Conservation (phyloP, 202 grass and related monocot genomes). For the Zizania palustris region DNA sequence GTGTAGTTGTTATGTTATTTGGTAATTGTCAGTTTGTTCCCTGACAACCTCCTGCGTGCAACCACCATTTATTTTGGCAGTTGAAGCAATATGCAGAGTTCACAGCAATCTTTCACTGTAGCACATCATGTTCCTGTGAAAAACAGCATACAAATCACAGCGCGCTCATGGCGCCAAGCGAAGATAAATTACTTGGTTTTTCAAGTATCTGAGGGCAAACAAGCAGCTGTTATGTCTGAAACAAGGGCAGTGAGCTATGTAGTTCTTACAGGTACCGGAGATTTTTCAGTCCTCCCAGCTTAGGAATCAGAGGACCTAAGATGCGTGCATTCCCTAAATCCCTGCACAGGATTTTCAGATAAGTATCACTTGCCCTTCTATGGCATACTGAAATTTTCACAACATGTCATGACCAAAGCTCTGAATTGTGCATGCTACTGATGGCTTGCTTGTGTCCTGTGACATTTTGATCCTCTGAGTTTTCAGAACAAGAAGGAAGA, state of each 20-base stretch:
- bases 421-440: neutral
- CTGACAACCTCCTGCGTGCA: too few species aligned
- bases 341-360: conserved; percentile 37
- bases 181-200: conserved; percentile 9
- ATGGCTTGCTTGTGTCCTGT: neutral
- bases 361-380: neutral
- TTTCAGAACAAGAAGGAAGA: neutral
- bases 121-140: too few species aligned
- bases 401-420: neutral
- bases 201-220: neutral
- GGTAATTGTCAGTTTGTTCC: too few species aligned
- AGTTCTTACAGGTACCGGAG: conserved; percentile 61
- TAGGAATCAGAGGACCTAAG: conserved; percentile 50
- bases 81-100: too few species aligned
- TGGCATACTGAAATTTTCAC: neutral
- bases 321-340: conserved; percentile 50
- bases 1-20: too few species aligned
- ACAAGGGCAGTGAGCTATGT: too few species aligned
- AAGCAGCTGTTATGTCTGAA: too few species aligned
- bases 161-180: neutral
- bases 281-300: conserved; percentile 52
- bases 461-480: neutral
- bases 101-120: too few species aligned
- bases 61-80: too few species aligned
- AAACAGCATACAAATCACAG: conserved; percentile 37